A percentile compares a stretch with the other conserved stretches of the same genome.
Evolutionary conservation across 2,329 filamentous ascomycete genomes (phyloP).

Genomic region (Samsoniella hepiali): DNA sequence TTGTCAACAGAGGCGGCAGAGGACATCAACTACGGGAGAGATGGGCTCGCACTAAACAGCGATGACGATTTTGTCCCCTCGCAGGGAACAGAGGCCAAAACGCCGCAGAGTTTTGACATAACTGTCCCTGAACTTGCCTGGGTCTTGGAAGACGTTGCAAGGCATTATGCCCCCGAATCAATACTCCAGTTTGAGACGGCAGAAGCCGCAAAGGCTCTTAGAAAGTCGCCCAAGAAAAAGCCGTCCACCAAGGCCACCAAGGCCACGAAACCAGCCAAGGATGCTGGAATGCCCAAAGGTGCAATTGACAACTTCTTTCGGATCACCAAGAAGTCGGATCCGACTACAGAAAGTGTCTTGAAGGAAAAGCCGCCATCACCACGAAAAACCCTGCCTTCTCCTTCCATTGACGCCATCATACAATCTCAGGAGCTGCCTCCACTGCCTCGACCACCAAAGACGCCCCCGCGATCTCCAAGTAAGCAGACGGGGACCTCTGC

Average conservation of each 20-base stretch:
- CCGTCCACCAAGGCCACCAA: constrained; percentile 18
- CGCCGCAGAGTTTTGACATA: constrained; percentile 58
- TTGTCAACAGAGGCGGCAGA: constrained; percentile 69
- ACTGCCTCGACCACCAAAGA: constrained; percentile 23
- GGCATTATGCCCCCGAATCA: constrained; percentile 25
- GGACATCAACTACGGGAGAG: constrained; percentile 47
- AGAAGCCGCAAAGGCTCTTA: constrained; percentile 23
- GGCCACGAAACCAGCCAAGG: constrained; percentile 4
- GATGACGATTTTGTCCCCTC: constrained; percentile 60
- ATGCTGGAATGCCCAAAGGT: constrained; percentile 23
- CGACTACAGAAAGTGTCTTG: constrained; percentile 11
- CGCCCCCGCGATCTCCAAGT: constrained; percentile 32
- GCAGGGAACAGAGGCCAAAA: constrained; percentile 23
- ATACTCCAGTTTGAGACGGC: constrained; percentile 30
- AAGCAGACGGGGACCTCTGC: constrained; percentile 33
- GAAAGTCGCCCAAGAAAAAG: constrained; percentile 28
- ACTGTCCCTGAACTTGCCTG: constrained; percentile 52
- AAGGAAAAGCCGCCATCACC: constrained; percentile 18
- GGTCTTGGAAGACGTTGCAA: constrained; percentile 37
- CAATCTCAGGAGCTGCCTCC: constrained; percentile 4
- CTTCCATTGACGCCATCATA: not conserved
- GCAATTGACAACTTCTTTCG: constrained; percentile 42
- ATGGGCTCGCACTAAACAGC: constrained; percentile 58
- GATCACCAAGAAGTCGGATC: constrained; percentile 34
- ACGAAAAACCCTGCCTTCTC: constrained; percentile 5